Percentiles rank a stretch among this genome's conserved stretches.
These are phyloP conservation scores for Fusarium penzigii DNA, from an alignment of 2,329 filamentous ascomycete species.

Conservation along the genomic window DNA sequence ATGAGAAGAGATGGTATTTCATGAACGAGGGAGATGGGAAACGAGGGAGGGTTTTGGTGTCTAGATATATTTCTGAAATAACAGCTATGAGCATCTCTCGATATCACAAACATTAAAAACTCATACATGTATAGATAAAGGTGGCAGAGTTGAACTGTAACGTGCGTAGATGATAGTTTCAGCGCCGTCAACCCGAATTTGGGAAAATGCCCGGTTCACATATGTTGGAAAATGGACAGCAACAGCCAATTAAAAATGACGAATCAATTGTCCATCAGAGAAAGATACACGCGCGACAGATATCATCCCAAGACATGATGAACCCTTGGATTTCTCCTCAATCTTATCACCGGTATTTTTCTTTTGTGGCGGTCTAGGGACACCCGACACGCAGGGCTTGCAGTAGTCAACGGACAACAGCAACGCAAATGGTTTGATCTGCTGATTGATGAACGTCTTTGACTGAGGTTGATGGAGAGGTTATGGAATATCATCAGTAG, in stretches of 20 bases:
- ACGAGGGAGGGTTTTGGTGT: neutral
- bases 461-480: neutral
- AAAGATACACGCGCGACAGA: too few relatives aligned
- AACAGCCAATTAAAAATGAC: too few relatives aligned
- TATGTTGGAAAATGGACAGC: neutral
- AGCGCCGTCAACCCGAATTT: neutral
- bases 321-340: too few relatives aligned
- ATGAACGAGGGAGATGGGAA: neutral
- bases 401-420: neutral
- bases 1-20: neutral
- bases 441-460: neutral
- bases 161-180: neutral
- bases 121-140: neutral
- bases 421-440: neutral
- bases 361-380: too few relatives aligned
- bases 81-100: too few relatives aligned
- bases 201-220: neutral
- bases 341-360: too few relatives aligned
- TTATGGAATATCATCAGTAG: neutral
- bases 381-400: neutral
- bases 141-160: neutral
- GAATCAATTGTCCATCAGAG: too few relatives aligned
- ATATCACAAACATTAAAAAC: too few relatives aligned
- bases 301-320: too few relatives aligned
- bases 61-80: neutral